phyloP scores from a whole-genome alignment of 177 flowering plant species.

The Vitis hybrid region DNA sequence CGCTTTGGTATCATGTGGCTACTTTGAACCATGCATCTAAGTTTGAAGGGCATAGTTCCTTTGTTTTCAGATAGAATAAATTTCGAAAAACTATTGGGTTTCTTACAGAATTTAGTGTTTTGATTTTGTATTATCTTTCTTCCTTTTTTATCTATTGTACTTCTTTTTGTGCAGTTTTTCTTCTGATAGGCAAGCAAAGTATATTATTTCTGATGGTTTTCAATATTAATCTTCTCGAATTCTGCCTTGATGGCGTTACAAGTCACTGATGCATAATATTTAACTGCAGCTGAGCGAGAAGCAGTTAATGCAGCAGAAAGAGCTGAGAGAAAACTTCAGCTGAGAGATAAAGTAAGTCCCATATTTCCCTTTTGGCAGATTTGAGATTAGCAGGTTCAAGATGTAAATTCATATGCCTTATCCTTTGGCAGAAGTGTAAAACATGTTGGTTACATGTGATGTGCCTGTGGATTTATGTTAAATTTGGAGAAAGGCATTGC shows the following conservation, averaged over 20 bases:
- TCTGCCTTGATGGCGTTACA: not conserved
- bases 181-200: not conserved
- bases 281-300: conserved; percentile 82
- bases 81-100: no score
- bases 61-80: no score
- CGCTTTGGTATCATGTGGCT: no score
- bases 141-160: not conserved
- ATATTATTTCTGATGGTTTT: not conserved
- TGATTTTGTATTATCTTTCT: not conserved
- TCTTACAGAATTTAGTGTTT: not conserved
- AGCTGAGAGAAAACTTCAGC: conserved; percentile 76
- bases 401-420: no score
- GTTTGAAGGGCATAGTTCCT: no score
- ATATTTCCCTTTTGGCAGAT: not conserved
- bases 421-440: no score
- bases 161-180: not conserved
- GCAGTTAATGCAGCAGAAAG: conserved; percentile 90
- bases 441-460: no score
- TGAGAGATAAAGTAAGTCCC: conserved; percentile 81
- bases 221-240: not conserved
- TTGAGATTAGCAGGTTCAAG: no score
- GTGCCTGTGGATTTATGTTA: no score
- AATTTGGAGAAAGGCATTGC: no score
- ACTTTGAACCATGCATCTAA: no score
- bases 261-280: conserved; percentile 1